A percentile compares a stretch with the other conserved stretches of the same genome.
These are phyloP conservation scores for Aspergillus affinis DNA, from an alignment of 495 filamentous ascomycete genomes.

Conservation along the genomic window DNA sequence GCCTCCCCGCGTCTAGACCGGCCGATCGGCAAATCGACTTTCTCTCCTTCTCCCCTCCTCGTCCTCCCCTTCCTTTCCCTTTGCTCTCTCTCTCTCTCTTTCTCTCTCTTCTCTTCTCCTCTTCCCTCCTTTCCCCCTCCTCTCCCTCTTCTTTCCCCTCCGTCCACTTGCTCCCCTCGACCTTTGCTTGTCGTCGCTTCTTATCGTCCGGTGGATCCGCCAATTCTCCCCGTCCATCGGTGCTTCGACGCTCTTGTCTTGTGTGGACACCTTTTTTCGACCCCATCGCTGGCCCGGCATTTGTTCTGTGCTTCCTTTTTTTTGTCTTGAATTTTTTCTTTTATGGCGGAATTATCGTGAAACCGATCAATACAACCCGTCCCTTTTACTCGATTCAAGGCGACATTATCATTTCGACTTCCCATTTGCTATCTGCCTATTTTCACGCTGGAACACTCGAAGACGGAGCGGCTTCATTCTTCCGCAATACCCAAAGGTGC, in stretches of 20 bases:
- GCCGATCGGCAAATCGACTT: slow-evolving; percentile 19
- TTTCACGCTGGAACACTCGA: not conserved
- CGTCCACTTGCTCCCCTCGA: slow-evolving; percentile 5
- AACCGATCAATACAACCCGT: not conserved
- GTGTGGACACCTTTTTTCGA: slow-evolving; percentile 2
- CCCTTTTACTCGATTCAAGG: not conserved
- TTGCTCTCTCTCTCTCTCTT: slow-evolving; percentile 6
- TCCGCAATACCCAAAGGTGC: not conserved
- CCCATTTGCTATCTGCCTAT: not conserved
- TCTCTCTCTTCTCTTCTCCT: slow-evolving; percentile 15
- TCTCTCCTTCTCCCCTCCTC: slow-evolving; percentile 15
- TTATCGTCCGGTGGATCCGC: slow-evolving; percentile 1
- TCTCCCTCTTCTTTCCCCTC: slow-evolving; percentile 17
- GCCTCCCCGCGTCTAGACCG: slow-evolving; percentile 29
- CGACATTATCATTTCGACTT: not conserved
- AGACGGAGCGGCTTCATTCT: not conserved
- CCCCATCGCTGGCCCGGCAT: slow-evolving; percentile 2
- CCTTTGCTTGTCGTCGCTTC: not conserved
- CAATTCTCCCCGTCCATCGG: slow-evolving; percentile 1
- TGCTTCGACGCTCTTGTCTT: not conserved
- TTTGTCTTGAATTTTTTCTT: not conserved
- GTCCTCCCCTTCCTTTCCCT: not conserved
- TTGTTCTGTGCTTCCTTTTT: slow-evolving; percentile 1
- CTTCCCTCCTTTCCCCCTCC: slow-evolving; percentile 18
- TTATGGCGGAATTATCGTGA: not conserved